These are phyloP conservation scores for Alisma plantagoaquatica DNA, from an alignment of 106 monocot genomes.

Conservation along the genomic window DNA sequence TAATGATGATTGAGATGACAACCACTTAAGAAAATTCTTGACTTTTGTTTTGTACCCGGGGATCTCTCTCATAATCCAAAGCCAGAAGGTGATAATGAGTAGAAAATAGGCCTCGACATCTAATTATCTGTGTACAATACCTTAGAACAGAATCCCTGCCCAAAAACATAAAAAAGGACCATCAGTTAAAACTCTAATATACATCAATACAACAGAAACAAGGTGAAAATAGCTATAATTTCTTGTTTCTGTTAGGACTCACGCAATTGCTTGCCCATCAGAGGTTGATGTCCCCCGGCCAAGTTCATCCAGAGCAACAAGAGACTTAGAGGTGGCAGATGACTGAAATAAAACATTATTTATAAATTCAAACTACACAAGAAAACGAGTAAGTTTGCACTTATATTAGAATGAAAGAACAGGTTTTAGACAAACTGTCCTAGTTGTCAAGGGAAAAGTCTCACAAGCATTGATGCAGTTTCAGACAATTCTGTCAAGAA, in stretches of 20 bases:
- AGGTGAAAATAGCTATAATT: no score
- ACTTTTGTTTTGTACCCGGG: conserved; percentile 32
- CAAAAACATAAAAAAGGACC: not conserved
- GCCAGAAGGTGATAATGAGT: conserved; percentile 88
- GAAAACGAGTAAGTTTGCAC: no score
- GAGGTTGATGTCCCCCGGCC: conserved; percentile 95
- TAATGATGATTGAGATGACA: no score
- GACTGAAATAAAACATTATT: no score
- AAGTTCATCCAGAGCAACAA: conserved; percentile 93
- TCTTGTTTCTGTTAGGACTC: conserved; percentile 6
- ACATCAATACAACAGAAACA: no score
- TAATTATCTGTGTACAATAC: conserved; percentile 39
- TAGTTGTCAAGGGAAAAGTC: not conserved
- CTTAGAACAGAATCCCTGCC: conserved; percentile 71
- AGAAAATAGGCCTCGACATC: conserved; percentile 89
- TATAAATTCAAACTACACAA: no score
- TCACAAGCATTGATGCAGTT: conserved; percentile 85
- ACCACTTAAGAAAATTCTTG: no score
- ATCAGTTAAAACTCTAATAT: not conserved
- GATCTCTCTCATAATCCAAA: conserved; percentile 46
- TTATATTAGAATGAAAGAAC: no score
- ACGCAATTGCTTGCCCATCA: conserved; percentile 99
- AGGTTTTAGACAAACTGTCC: no score
- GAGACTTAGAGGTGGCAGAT: conserved; percentile 72
- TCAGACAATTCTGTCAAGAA: conserved; percentile 91